A percentile compares a stretch with the other conserved stretches of the same genome.
Evolutionary conservation across 257 asterid genomes (phyloP).

Genomic region (Nemophila menziesii): DNA sequence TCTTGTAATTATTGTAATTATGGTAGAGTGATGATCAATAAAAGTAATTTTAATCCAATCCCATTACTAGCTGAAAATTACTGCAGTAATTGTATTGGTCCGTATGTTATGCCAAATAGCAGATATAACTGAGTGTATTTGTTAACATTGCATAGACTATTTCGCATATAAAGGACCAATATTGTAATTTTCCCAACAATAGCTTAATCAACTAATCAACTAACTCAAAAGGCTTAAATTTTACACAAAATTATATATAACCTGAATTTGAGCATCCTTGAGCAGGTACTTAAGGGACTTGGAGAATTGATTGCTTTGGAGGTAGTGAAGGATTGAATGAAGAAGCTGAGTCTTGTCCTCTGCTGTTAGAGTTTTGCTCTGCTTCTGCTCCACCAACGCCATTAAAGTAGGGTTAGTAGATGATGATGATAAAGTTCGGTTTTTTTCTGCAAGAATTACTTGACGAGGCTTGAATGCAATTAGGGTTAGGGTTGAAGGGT

Average conservation of each 20-base stretch:
- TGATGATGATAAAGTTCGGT: neutral
- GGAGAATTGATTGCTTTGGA: conserved; percentile 16
- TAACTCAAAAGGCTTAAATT: neutral
- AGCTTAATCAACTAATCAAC: neutral
- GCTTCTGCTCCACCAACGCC: conserved; percentile 8
- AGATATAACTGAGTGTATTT: too few species aligned
- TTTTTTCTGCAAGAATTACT: conserved; percentile 19
- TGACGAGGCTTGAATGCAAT: conserved; percentile 24
- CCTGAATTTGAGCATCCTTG: conserved; percentile 26
- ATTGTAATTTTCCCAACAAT: too few species aligned
- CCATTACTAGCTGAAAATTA: neutral
- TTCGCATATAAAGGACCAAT: too few species aligned
- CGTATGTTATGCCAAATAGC: too few species aligned
- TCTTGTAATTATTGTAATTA: too few species aligned
- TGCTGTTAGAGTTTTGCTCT: neutral
- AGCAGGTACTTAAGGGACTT: conserved; percentile 23
- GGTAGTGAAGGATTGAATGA: conserved; percentile 17
- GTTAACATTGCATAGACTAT: too few species aligned
- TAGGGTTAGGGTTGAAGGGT: conserved; percentile 4
- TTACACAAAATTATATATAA: neutral
- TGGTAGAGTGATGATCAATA: neutral
- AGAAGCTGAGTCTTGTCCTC: conserved; percentile 11
- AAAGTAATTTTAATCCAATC: neutral
- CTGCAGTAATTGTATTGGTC: too few species aligned
- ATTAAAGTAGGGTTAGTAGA: neutral